Evolutionary conservation across 495 filamentous ascomycete genomes (phyloP).

Genomic region (Elasticomyces elasticus): DNA sequence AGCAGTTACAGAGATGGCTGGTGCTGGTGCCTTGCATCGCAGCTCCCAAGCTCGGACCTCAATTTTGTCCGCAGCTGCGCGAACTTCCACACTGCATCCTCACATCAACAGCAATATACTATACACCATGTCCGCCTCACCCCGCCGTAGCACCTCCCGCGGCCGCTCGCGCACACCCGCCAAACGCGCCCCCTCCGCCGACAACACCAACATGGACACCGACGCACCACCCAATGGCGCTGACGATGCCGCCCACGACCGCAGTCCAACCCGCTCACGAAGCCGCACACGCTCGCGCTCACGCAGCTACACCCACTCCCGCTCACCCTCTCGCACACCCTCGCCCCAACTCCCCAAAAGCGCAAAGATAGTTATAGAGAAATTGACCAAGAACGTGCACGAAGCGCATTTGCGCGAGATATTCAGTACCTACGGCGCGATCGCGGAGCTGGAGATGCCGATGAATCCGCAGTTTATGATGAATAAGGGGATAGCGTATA

Average conservation of each 20-base stretch:
- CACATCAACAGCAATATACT: not conserved
- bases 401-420: conserved; percentile 83
- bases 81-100: not conserved
- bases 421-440: conserved; percentile 78
- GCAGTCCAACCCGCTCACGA: conserved; percentile 32
- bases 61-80: not conserved
- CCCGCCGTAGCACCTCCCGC: conserved; percentile 22
- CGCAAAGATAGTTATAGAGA: conserved; percentile 82
- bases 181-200: conserved; percentile 4
- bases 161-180: conserved; percentile 26
- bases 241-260: conserved; percentile 1
- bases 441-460: conserved; percentile 78
- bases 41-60: not conserved
- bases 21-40: not conserved
- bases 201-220: conserved; percentile 1
- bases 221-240: not conserved
- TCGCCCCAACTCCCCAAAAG: conserved; percentile 8
- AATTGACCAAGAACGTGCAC: conserved; percentile 90
- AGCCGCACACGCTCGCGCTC: conserved; percentile 36
- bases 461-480: conserved; percentile 79
- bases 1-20: conserved; percentile 3
- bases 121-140: conserved; percentile 13
- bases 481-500: conserved; percentile 91
- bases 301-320: conserved; percentile 30
- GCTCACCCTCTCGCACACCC: conserved; percentile 25